These are phyloP conservation scores for Talaromyces sp. DNA, from an alignment of 2,329 filamentous ascomycete genomes.

Conservation along the genomic window DNA sequence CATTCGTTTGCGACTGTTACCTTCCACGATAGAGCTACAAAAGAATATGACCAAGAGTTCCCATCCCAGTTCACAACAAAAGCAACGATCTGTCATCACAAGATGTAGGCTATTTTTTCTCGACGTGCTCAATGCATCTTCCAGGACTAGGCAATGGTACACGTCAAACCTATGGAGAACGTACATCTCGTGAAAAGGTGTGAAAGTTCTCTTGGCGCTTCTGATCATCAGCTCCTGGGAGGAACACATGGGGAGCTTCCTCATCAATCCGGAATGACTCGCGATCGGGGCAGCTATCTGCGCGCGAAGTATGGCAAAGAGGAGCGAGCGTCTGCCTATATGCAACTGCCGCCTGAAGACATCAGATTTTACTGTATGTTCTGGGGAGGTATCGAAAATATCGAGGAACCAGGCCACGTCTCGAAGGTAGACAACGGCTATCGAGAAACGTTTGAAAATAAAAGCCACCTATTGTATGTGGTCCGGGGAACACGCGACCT, in stretches of 20 bases:
- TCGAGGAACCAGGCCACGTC: too few species aligned
- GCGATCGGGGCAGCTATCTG: not conserved
- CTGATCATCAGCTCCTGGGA: not conserved
- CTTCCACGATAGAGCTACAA: not conserved
- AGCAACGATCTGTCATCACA: not conserved
- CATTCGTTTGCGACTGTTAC: not conserved
- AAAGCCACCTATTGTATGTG: too few species aligned
- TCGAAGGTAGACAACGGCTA: too few species aligned
- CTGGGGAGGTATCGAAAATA: too few species aligned
- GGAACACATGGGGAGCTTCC: not conserved
- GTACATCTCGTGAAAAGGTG: not conserved
- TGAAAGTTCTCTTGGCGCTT: not conserved
- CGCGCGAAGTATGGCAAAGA: too few species aligned
- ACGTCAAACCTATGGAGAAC: not conserved
- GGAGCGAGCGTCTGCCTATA: too few species aligned
- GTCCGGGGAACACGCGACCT: too few species aligned
- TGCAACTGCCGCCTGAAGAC: too few species aligned
- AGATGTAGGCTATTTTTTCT: not conserved
- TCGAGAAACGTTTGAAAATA: too few species aligned
- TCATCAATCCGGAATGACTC: not conserved
- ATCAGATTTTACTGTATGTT: too few species aligned
- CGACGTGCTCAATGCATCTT: conserved; percentile 1
- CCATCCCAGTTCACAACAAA: not conserved
- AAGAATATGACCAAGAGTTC: not conserved
- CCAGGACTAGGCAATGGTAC: not conserved